These are phyloP conservation scores for Candida tallmaniae DNA, from an alignment of 805 yeast genomes.

Conservation along the genomic window DNA sequence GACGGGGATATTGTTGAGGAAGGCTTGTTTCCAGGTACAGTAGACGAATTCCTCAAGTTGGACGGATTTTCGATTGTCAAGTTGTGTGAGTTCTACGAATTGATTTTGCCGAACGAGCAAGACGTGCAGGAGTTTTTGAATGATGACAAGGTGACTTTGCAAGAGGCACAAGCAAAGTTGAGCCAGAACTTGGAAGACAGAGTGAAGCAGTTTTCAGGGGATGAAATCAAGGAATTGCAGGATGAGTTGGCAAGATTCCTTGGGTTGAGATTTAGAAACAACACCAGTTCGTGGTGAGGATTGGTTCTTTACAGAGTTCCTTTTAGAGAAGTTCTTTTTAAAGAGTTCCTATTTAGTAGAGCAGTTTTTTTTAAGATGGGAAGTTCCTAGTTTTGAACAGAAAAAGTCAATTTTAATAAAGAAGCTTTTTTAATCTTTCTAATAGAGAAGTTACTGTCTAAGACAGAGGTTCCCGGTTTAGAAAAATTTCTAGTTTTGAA, in stretches of 20 bases:
- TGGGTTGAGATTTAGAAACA: slow-evolving; percentile 53
- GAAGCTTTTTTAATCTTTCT: no score
- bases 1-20: slow-evolving; percentile 68
- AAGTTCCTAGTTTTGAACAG: neutral
- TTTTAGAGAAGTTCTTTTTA: no score
- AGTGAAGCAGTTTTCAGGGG: slow-evolving; percentile 25
- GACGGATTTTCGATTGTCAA: slow-evolving; percentile 43
- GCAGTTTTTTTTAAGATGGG: neutral
- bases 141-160: slow-evolving; percentile 9
- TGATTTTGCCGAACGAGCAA: slow-evolving; percentile 61
- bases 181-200: slow-evolving; percentile 3
- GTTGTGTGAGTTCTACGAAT: slow-evolving; percentile 70
- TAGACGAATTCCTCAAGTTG: slow-evolving; percentile 48
- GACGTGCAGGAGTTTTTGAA: slow-evolving; percentile 21
- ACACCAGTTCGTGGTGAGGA: slow-evolving; percentile 1
- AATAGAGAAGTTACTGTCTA: no score
- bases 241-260: slow-evolving; percentile 65
- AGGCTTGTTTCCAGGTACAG: slow-evolving; percentile 53
- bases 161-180: slow-evolving; percentile 8
- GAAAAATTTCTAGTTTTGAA: no score
- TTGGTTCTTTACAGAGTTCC: no score
- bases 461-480: no score
- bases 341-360: no score
- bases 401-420: no score
- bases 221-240: slow-evolving; percentile 49